Conservation (phyloP, 2,329 filamentous ascomycete species). For the Pyrenophora tritici-repentis region DNA sequence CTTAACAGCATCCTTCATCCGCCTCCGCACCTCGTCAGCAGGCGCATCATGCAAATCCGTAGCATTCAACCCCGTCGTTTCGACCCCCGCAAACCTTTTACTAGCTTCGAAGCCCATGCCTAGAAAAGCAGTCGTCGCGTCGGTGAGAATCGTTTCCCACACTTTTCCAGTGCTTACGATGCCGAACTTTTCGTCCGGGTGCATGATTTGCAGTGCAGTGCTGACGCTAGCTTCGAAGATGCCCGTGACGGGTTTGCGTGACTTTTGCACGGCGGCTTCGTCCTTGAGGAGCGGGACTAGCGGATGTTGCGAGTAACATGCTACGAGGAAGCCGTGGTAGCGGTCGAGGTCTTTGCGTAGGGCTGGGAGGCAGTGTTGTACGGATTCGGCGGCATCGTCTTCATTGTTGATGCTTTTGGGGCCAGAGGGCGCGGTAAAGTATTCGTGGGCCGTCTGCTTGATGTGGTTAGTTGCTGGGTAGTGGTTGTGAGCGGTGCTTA, state of each 20-base stretch:
- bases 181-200: constrained; percentile 67
- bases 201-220: constrained; percentile 62
- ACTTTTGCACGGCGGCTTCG: constrained; percentile 44
- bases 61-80: constrained; percentile 80
- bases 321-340: constrained; percentile 80
- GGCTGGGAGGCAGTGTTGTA: constrained; percentile 64
- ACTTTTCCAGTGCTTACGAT: constrained; percentile 86
- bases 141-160: constrained; percentile 75
- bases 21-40: constrained; percentile 65
- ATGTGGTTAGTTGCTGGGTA: constrained; percentile 50
- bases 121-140: constrained; percentile 68
- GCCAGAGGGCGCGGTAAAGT: constrained; percentile 70
- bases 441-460: constrained; percentile 56
- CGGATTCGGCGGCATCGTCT: constrained; percentile 68
- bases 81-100: constrained; percentile 74
- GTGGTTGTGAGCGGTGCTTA: constrained; percentile 33
- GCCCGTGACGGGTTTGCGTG: constrained; percentile 67
- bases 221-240: constrained; percentile 87
- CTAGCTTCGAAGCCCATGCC: constrained; percentile 52
- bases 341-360: constrained; percentile 52
- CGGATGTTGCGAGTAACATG: constrained; percentile 86
- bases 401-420: constrained; percentile 80
- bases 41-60: constrained; percentile 75
- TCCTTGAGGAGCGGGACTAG: constrained; percentile 67
- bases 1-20: constrained; percentile 72